Conservation (phyloP, 2,329 filamentous ascomycete genomes). For the Fusarium hainanense region DNA sequence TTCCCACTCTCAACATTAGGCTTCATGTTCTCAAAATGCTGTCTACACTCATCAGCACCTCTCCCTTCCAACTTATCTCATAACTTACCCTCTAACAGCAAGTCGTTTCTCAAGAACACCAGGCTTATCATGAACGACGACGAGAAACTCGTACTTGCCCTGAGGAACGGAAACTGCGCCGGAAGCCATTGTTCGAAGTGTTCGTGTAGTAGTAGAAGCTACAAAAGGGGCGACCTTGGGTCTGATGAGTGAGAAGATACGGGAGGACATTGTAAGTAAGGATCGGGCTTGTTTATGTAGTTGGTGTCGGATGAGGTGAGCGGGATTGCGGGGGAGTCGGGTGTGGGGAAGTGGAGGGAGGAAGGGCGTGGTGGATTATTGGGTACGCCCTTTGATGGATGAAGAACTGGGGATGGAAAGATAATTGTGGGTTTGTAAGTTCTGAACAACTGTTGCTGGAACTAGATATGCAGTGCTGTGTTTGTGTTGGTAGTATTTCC, state of each 20-base stretch:
- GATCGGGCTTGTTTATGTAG: constrained; percentile 14
- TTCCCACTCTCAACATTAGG: constrained; percentile 64
- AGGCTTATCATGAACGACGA: constrained; percentile 74
- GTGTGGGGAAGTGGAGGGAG: constrained; percentile 22
- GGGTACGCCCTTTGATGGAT: constrained; percentile 21
- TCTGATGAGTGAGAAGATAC: constrained; percentile 24
- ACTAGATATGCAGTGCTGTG: accelerated
- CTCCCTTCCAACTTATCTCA: not conserved
- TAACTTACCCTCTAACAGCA: constrained; percentile 65
- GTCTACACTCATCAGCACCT: constrained; percentile 38
- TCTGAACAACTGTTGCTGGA: too few species aligned
- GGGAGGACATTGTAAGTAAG: constrained; percentile 26
- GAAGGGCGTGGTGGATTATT: constrained; percentile 25
- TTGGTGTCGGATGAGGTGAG: not conserved
- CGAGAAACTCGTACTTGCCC: constrained; percentile 72
- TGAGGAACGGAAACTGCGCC: constrained; percentile 39
- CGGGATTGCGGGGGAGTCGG: constrained; percentile 19
- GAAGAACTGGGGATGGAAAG: not conserved
- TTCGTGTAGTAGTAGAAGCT: constrained; percentile 28
- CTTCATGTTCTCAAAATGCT: constrained; percentile 68
- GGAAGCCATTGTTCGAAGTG: constrained; percentile 49
- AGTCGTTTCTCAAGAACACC: constrained; percentile 70
- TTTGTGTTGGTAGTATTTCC: too few species aligned
- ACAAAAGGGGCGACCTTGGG: not conserved
- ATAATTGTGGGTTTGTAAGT: not conserved